Conservation (phyloP, 1,139 yeast genomes). For the Williopsis jadinii region DNA sequence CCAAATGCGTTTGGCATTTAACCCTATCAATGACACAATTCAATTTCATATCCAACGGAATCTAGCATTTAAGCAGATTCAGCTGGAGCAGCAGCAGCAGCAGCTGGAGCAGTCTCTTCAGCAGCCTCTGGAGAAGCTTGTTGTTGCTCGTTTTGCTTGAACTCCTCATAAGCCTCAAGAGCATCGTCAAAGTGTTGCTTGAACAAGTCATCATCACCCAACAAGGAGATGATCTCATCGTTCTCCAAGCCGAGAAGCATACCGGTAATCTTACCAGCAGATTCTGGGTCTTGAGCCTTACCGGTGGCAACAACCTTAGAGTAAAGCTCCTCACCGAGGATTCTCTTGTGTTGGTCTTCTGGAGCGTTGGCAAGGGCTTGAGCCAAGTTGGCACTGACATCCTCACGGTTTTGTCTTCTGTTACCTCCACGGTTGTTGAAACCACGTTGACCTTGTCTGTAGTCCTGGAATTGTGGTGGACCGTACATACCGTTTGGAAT, state of each 20-base stretch:
- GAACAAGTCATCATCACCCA: conserved; percentile 86
- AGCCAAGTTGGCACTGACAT: conserved; percentile 22
- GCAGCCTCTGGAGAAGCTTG: conserved; percentile 8
- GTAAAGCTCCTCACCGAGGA: conserved; percentile 96
- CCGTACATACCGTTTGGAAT: conserved; percentile 83
- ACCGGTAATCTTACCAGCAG: conserved; percentile 99
- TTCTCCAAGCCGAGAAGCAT: conserved; percentile 96
- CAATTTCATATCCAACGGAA: background rate
- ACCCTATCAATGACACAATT: background rate
- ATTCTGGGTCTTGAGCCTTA: conserved; percentile 80
- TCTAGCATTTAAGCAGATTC: conserved; percentile 1
- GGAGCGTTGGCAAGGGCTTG: conserved; percentile 59
- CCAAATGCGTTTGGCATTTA: too few species aligned
- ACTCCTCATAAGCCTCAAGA: conserved; percentile 83
- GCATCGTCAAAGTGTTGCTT: conserved; percentile 94
- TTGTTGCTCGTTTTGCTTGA: conserved; percentile 39
- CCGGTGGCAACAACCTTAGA: conserved; percentile 90
- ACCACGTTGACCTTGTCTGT: conserved; percentile 27
- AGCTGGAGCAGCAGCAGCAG: conserved; percentile 3
- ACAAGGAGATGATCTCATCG: conserved; percentile 81
- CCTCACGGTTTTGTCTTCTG: conserved; percentile 24
- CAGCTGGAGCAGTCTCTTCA: conserved; percentile 5
- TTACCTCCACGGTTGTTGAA: conserved; percentile 22
- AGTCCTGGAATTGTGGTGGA: conserved; percentile 76
- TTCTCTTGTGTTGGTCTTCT: conserved; percentile 91